These are phyloP conservation scores for Rhododendron vialii DNA, from an alignment of 148 eudicot species.

Conservation along the genomic window DNA sequence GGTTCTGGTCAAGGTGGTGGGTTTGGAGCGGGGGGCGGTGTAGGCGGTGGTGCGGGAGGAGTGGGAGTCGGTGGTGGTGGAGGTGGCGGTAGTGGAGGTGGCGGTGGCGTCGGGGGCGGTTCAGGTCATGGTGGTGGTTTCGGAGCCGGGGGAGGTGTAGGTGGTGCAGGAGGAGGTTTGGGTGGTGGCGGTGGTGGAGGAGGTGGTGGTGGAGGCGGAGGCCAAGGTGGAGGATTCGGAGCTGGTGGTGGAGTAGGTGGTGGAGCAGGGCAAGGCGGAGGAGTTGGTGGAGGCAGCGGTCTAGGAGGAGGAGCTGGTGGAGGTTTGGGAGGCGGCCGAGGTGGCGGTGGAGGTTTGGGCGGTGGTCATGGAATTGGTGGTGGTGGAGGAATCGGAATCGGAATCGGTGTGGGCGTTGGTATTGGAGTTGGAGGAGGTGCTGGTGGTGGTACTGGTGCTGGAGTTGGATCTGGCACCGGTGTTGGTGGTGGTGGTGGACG, in stretches of 20 bases:
- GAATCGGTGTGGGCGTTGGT: not conserved
- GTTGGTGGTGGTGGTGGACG: slow-evolving; percentile 12
- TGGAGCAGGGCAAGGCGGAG: not conserved
- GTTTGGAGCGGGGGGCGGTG: slow-evolving; percentile 10
- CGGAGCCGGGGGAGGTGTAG: not conserved
- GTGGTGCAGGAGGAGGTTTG: not conserved
- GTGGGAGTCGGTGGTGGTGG: slow-evolving; percentile 10
- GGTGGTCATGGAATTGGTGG: slow-evolving; percentile 7
- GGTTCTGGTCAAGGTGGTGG: slow-evolving; percentile 12
- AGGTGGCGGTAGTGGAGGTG: slow-evolving; percentile 1
- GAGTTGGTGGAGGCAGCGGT: not conserved
- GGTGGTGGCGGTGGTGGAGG: not conserved
- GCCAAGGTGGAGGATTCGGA: not conserved
- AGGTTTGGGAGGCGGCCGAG: slow-evolving; percentile 8
- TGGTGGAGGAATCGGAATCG: slow-evolving; percentile 10
- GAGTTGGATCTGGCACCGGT: slow-evolving; percentile 6
- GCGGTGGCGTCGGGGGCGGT: not conserved
- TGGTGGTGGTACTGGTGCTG: slow-evolving; percentile 2
- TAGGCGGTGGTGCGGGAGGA: slow-evolving; percentile 9
- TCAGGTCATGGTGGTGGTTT: not conserved
- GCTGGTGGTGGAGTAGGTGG: not conserved
- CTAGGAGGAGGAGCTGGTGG: slow-evolving; percentile 9
- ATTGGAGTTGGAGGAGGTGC: slow-evolving; percentile 14
- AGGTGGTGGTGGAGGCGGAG: not conserved
- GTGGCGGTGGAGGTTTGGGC: slow-evolving; percentile 5